Percentiles rank a stretch among this genome's conserved stretches.
Evolutionary conservation across 2,329 filamentous ascomycete species (phyloP).

Genomic region (Exophiala calicioides): DNA sequence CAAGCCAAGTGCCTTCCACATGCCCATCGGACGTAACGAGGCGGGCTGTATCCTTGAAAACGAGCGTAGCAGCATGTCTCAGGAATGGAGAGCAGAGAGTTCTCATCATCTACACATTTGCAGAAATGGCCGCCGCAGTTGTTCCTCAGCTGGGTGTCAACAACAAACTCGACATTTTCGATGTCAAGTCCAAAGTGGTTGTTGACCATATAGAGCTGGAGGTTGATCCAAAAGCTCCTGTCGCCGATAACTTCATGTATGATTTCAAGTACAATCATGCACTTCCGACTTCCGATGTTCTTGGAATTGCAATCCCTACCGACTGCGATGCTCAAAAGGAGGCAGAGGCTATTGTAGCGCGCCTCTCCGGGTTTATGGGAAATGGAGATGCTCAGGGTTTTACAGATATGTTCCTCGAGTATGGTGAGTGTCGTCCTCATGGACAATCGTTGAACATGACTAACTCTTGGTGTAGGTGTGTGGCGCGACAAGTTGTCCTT

Average conservation of each 20-base stretch:
- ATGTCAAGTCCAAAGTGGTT: slow-evolving; percentile 14
- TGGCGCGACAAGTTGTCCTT: slow-evolving; percentile 42
- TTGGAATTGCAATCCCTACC: slow-evolving; percentile 35
- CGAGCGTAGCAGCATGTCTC: background rate
- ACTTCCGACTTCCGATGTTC: slow-evolving; percentile 37
- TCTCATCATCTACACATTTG: background rate
- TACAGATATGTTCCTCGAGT: slow-evolving; percentile 34
- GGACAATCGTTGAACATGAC: background rate
- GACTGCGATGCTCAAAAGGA: slow-evolving; percentile 28
- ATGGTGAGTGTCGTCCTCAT: slow-evolving; percentile 18
- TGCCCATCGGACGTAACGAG: background rate
- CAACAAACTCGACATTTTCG: slow-evolving; percentile 3
- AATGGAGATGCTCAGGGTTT: slow-evolving; percentile 30
- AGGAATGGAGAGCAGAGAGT: background rate
- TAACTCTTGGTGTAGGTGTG: slow-evolving; percentile 32
- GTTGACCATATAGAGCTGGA: slow-evolving; percentile 10
- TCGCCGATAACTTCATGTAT: slow-evolving; percentile 46
- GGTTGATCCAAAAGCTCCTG: slow-evolving; percentile 25
- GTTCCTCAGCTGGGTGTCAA: background rate
- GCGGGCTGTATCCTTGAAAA: slow-evolving; percentile 2
- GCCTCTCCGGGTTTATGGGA: slow-evolving; percentile 25
- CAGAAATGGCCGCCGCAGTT: slow-evolving; percentile 7
- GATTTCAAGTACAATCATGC: slow-evolving; percentile 44
- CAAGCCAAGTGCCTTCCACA: too few species aligned
- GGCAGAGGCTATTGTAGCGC: slow-evolving; percentile 11